Evolutionary conservation across 805 yeast species (phyloP).

Genomic region (Sungouiella blattae): DNA sequence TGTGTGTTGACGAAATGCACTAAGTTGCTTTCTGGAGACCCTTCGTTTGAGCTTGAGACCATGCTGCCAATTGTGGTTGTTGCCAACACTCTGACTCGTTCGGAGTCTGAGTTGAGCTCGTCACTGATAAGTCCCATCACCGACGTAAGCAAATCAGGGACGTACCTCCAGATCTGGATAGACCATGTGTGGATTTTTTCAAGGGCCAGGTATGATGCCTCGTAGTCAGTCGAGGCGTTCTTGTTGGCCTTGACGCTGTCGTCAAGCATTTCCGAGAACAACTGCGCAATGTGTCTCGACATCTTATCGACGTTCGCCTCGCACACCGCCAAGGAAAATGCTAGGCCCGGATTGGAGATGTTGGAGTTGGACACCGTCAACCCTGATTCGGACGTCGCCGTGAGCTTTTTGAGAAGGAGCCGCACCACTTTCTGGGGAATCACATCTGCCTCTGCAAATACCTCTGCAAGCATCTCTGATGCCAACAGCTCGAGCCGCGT

Average conservation of each 20-base stretch:
- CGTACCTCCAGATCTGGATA: conserved; percentile 68
- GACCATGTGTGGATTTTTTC: conserved; percentile 61
- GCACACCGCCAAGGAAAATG: conserved; percentile 64
- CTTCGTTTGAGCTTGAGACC: conserved; percentile 35
- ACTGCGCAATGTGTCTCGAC: conserved; percentile 73
- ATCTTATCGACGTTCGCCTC: conserved; percentile 67
- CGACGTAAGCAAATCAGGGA: conserved; percentile 70
- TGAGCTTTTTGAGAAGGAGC: conserved; percentile 57
- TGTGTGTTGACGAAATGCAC: conserved; percentile 58
- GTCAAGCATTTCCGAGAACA: conserved; percentile 71
- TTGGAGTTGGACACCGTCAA: conserved; percentile 25
- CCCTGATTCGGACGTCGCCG: conserved; percentile 20
- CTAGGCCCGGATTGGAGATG: conserved; percentile 56
- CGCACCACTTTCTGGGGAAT: conserved; percentile 61
- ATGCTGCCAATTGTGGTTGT: conserved; percentile 72
- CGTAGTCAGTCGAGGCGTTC: conserved; percentile 9
- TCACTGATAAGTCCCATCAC: conserved; percentile 78
- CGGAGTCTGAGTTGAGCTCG: conserved; percentile 71
- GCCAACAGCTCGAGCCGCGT: conserved; percentile 57
- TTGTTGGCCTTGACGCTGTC: conserved; percentile 33
- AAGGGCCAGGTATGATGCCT: conserved; percentile 39
- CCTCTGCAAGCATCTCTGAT: conserved; percentile 69
- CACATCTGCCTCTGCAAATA: conserved; percentile 65
- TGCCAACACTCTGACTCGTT: conserved; percentile 59
- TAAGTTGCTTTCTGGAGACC: conserved; percentile 33